These are phyloP conservation scores for Colletotrichum lindemuthianum DNA, from an alignment of 2,329 filamentous ascomycete genomes.

Conservation along the genomic window DNA sequence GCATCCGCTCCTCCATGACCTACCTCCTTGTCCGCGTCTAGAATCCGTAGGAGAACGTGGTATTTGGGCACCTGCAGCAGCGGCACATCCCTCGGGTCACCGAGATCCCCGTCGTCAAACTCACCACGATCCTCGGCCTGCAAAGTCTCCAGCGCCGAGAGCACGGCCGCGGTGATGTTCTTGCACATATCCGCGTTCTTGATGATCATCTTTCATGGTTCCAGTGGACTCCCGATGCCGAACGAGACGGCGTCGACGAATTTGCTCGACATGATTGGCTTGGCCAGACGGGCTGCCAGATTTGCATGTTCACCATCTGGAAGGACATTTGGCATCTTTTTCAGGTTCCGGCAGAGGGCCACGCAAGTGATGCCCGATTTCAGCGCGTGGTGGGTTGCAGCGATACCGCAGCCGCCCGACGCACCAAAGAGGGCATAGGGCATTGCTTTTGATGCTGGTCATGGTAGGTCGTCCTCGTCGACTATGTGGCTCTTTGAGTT, in stretches of 20 bases:
- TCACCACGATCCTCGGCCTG: constrained; percentile 48
- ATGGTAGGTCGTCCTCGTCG: constrained; percentile 6
- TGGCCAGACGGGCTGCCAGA: constrained; percentile 46
- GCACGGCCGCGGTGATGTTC: constrained; percentile 47
- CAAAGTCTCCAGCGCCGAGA: constrained; percentile 44
- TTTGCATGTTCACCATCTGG: constrained; percentile 43
- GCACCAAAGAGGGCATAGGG: constrained; percentile 54
- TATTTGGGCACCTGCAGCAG: constrained; percentile 56
- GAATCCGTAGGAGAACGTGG: constrained; percentile 49
- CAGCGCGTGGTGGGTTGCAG: constrained; percentile 49
- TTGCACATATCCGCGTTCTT: constrained; percentile 53
- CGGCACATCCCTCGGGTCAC: constrained; percentile 53
- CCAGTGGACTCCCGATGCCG: constrained; percentile 48
- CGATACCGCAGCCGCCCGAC: constrained; percentile 53
- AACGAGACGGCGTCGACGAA: constrained; percentile 53
- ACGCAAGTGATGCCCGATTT: constrained; percentile 50
- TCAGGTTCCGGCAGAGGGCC: constrained; percentile 52
- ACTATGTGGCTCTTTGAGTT: neutral
- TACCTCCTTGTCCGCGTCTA: constrained; percentile 61
- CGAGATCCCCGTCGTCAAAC: constrained; percentile 54
- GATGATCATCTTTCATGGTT: constrained; percentile 41
- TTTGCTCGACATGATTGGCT: constrained; percentile 39
- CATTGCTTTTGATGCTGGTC: constrained; percentile 40
- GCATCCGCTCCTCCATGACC: constrained; percentile 54
- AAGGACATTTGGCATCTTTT: constrained; percentile 49